These are phyloP conservation scores for Xylaria sp. DNA, from an alignment of 2,329 filamentous ascomycete genomes.

Conservation along the genomic window DNA sequence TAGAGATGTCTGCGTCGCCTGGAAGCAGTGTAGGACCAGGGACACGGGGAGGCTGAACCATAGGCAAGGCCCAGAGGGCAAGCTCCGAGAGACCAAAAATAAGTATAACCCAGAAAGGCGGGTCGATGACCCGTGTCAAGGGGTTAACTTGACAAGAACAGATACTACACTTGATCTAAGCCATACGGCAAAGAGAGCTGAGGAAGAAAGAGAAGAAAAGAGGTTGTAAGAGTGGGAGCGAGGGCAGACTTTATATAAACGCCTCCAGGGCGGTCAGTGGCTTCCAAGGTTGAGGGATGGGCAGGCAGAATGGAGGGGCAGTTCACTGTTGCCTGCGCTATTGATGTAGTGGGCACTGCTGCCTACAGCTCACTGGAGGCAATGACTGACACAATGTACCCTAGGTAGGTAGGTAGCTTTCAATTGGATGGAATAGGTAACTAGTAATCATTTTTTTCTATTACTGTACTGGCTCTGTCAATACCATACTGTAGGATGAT, in stretches of 20 bases:
- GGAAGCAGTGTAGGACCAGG: constrained; percentile 68
- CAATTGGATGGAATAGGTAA: too few species aligned
- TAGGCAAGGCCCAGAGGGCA: constrained; percentile 73
- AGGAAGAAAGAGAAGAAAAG: constrained; percentile 57
- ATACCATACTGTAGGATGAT: too few species aligned
- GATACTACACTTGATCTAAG: constrained; percentile 93
- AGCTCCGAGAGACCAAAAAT: constrained; percentile 68
- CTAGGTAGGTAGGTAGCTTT: background rate
- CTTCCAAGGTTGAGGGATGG: background rate
- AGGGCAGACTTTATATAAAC: constrained; percentile 51
- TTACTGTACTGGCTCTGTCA: too few species aligned
- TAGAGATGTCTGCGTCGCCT: constrained; percentile 64
- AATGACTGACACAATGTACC: too few species aligned
- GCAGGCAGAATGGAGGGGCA: background rate
- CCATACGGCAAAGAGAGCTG: constrained; percentile 55
- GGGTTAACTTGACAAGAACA: constrained; percentile 97
- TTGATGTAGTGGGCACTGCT: background rate
- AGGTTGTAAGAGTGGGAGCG: background rate
- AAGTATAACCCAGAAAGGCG: constrained; percentile 76
- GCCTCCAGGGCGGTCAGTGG: constrained; percentile 62
- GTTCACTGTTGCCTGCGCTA: constrained; percentile 25
- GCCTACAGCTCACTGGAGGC: background rate
- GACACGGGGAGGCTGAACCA: constrained; percentile 66
- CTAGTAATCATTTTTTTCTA: too few species aligned
- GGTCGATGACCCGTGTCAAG: constrained; percentile 74